Conservation (phyloP, 2,329 filamentous ascomycete species). For the Sporothrix sp. region DNA sequence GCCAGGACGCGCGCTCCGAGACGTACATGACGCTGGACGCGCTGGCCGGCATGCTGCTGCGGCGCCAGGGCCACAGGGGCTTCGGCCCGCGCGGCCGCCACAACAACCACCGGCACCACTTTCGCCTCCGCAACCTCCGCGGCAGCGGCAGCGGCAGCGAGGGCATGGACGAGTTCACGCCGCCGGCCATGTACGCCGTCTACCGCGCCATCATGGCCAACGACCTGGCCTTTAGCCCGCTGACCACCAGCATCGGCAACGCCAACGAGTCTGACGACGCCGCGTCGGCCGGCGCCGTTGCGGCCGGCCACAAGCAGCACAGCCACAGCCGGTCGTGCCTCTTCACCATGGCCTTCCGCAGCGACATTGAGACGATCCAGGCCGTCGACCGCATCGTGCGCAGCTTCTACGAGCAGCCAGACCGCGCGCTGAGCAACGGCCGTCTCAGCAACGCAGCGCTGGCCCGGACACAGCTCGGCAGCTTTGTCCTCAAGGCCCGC, state of each 20-base stretch:
- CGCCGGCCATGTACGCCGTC: slow-evolving; percentile 55
- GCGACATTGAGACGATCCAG: slow-evolving; percentile 43
- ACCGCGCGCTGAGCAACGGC: slow-evolving; percentile 14
- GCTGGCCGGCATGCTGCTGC: slow-evolving; percentile 37
- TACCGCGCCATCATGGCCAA: slow-evolving; percentile 53
- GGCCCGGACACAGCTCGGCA: slow-evolving; percentile 24
- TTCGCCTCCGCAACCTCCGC: slow-evolving; percentile 14
- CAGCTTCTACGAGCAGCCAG: slow-evolving; percentile 36
- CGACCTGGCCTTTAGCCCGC: slow-evolving; percentile 49
- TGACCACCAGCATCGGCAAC: slow-evolving; percentile 28
- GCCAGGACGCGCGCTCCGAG: neutral
- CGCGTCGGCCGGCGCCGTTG: slow-evolving; percentile 21
- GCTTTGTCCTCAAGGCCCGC: slow-evolving; percentile 42
- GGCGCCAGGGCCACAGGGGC: neutral
- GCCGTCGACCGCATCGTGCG: slow-evolving; percentile 44
- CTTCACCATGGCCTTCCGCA: slow-evolving; percentile 51
- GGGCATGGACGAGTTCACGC: slow-evolving; percentile 30
- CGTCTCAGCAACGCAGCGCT: slow-evolving; percentile 17
- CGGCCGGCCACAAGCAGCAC: neutral
- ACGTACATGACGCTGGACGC: slow-evolving; percentile 39
- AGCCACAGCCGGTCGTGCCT: slow-evolving; percentile 40
- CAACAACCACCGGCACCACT: neutral
- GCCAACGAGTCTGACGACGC: slow-evolving; percentile 19
- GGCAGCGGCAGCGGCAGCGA: slow-evolving; percentile 24
- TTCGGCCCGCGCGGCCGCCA: neutral